Base-by-base conservation (phyloP, 257 asterid species). In the Ehretia macrophylla region DNA sequence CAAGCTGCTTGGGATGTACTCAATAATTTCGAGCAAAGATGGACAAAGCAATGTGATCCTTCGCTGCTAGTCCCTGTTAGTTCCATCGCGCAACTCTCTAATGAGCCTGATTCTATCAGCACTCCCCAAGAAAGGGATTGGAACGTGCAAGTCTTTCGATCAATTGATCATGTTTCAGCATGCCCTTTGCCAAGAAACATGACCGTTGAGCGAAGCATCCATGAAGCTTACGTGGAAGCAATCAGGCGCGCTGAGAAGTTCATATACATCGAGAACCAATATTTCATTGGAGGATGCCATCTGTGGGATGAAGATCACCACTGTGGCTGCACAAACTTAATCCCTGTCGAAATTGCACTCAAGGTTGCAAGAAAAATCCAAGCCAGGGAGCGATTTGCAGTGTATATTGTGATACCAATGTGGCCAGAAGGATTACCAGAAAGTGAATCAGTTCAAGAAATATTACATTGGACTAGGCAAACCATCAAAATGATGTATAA, bases 371-470 rank as follows among this genome's bases (percentile, higher is more conserved):
- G 72, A 11, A 90, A 90, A 65, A 85, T 90, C 73, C 73, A 60
- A 76, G 85, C 75, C 4, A 81, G 66, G 37, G 95, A 85, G 69
- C 62, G 86, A 55, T 87, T 87, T 21, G 68, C 85, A 3, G 96
- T 52, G 58, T 87, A 85, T 22, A 59, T 90, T 18, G 83, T 90
- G 58, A 74, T 87, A 32, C 98, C 96, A 17, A 87, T 90, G 98
- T 90, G 98, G 98, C 98, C 95, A 0, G 98, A 90, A 62, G 98
- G 98, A 8, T 60, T 78, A 5, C 95, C 95, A 0, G 95, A 83
- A 67, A 87, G 94, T 9, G 96, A 90, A 35, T 51, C 95, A 0
- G 96, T 85, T 61, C 87, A 78, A 56, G 95, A 85, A 13, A 90
- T 90, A 63, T 61, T 87, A 63, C 83, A 90, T 38, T 85, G 96